Percentiles rank a stretch among this genome's conserved stretches.
These are phyloP conservation scores for Candida michaelii DNA, from an alignment of 805 yeast genomes.

Conservation along the genomic window DNA sequence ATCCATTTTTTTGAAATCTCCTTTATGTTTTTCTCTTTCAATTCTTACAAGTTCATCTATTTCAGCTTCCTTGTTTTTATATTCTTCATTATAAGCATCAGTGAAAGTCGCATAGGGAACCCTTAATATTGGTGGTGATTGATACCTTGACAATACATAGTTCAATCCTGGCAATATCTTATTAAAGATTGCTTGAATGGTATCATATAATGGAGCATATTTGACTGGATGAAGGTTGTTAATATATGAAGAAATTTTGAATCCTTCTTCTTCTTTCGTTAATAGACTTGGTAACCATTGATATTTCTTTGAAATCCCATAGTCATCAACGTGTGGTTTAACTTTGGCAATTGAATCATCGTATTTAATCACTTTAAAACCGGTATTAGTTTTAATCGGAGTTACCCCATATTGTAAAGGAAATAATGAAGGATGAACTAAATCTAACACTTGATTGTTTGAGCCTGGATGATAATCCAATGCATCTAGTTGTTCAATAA, in stretches of 20 bases:
- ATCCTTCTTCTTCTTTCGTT: conserved; percentile 14
- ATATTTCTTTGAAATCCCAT: conserved; percentile 23
- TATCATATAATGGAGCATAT: conserved; percentile 24
- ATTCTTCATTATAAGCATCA: conserved; percentile 19
- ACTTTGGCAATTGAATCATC: conserved; percentile 12
- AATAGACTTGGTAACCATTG: conserved; percentile 39
- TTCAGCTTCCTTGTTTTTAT: not conserved
- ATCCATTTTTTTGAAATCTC: not conserved
- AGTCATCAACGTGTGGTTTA: conserved; percentile 14
- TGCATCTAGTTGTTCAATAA: conserved; percentile 17
- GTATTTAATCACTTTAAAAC: conserved; percentile 10
- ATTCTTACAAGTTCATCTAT: not conserved
- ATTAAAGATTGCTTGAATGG: conserved; percentile 32
- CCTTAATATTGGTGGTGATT: conserved; percentile 18
- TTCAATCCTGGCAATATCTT: conserved; percentile 32
- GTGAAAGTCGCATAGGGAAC: conserved; percentile 15
- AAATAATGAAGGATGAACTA: conserved; percentile 43
- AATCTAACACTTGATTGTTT: conserved; percentile 34
- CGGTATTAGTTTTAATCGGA: conserved; percentile 13
- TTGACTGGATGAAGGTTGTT: conserved; percentile 39
- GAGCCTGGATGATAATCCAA: conserved; percentile 40
- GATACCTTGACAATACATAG: conserved; percentile 23
- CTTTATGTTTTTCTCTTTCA: conserved; percentile 6
- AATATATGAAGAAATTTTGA: conserved; percentile 33
- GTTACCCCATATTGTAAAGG: conserved; percentile 33